Evolutionary conservation across 371 early-diverging fungal genomes (phyloP).

Genomic region (Rhizopus microsporus): DNA sequence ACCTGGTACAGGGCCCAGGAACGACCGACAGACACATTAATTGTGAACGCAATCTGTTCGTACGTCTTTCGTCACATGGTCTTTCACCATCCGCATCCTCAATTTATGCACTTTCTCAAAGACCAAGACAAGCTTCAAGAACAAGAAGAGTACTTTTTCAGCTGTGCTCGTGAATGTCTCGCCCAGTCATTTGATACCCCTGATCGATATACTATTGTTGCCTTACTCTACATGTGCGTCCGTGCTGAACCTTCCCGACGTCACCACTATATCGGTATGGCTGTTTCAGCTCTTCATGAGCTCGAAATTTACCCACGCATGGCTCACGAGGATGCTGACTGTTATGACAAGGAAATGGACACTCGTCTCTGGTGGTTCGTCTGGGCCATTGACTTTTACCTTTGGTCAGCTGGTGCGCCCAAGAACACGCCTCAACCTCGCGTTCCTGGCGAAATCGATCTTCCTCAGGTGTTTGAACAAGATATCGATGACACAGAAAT

Average conservation of each 20-base stretch:
- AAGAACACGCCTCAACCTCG: conserved; percentile 41
- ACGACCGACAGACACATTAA: conserved; percentile 36
- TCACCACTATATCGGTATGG: conserved; percentile 50
- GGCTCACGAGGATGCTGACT: conserved; percentile 37
- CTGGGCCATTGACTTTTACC: conserved; percentile 48
- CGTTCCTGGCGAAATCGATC: conserved; percentile 28
- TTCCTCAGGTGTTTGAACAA: conserved; percentile 43
- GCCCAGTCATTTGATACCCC: conserved; percentile 49
- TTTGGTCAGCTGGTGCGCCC: conserved; percentile 39
- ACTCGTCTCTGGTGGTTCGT: conserved; percentile 56
- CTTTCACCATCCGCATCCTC: conserved; percentile 34
- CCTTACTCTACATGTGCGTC: conserved; percentile 30
- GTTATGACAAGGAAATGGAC: conserved; percentile 48
- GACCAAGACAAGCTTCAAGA: conserved; percentile 42
- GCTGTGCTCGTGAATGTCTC: conserved; percentile 41
- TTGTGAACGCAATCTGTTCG: conserved; percentile 50
- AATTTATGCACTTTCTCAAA: conserved; percentile 26
- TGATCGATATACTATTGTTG: conserved; percentile 38
- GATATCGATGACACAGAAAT: conserved; percentile 47
- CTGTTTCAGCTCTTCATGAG: conserved; percentile 42
- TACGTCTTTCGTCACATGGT: conserved; percentile 39
- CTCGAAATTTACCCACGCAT: conserved; percentile 51
- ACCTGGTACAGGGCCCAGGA: conserved; percentile 38
- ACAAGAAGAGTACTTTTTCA: conserved; percentile 51
- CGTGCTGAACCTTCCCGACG: conserved; percentile 34